phyloP scores from a whole-genome alignment of 2,329 filamentous ascomycete genomes.

The Diaporthe ilicicola region DNA sequence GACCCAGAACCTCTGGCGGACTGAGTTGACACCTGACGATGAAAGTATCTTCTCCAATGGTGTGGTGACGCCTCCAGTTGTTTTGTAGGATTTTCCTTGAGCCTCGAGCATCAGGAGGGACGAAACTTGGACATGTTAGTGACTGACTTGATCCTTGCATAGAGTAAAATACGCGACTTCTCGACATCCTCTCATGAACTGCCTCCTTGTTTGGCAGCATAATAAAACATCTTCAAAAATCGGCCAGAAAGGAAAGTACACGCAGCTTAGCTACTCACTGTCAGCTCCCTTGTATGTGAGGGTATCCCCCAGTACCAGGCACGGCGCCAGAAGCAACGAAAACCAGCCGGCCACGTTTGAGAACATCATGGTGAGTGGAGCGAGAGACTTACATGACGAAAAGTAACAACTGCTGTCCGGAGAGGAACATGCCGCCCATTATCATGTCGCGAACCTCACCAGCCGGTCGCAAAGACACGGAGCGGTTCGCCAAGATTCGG shows the following conservation, averaged over 20 bases:
- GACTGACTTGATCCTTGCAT: no score
- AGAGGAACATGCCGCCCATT: not conserved
- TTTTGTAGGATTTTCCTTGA: conserved; percentile 69
- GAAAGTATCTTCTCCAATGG: conserved; percentile 71
- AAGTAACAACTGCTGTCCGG: not conserved
- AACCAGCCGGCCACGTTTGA: not conserved
- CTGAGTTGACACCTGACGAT: conserved; percentile 52
- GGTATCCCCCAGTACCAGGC: conserved; percentile 36
- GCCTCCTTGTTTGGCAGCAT: not conserved
- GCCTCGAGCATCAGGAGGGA: conserved; percentile 71
- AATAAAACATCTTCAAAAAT: no score
- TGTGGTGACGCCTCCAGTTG: conserved; percentile 57
- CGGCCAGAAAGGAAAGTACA: not conserved
- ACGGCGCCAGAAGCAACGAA: not conserved
- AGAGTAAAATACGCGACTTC: no score
- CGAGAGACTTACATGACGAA: not conserved
- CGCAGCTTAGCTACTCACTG: conserved; percentile 42
- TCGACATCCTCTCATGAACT: no score
- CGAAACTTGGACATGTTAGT: conserved; percentile 52
- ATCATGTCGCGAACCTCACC: not conserved
- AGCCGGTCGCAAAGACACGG: not conserved
- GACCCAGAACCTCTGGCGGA: conserved; percentile 79
- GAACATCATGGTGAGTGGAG: not conserved
- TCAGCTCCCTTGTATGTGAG: conserved; percentile 74
- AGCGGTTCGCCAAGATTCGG: not conserved